Evolutionary conservation across 306 rosid genomes (phyloP).

Genomic region (Cicer bijugum): DNA sequence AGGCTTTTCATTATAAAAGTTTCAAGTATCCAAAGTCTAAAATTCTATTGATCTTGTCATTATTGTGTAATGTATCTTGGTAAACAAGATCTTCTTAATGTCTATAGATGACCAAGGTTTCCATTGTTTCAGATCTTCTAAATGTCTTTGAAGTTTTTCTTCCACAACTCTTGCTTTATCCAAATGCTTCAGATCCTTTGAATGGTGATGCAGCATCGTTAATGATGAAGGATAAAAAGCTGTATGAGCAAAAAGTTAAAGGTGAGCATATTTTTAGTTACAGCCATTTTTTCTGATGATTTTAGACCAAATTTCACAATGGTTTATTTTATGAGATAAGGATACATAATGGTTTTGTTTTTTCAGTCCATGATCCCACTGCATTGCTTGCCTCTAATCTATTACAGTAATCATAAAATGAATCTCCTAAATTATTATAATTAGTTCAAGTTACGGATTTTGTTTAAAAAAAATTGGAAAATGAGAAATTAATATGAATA

Average conservation of each 20-base stretch:
- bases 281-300: not conserved
- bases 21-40: slow-evolving; percentile 22
- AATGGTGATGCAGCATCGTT: slow-evolving; percentile 96
- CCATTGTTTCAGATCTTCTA: slow-evolving; percentile 70
- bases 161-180: slow-evolving; percentile 96
- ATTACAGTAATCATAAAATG: not conserved
- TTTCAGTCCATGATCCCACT: slow-evolving; percentile 19
- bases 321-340: not conserved
- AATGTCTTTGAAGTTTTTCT: slow-evolving; percentile 97
- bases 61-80: not conserved
- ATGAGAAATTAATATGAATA: too few relatives aligned
- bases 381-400: slow-evolving; percentile 18
- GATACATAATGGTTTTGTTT: not conserved
- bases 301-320: not conserved
- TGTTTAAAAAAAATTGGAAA: too few relatives aligned
- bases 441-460: not conserved
- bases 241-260: slow-evolving; percentile 90
- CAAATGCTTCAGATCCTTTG: slow-evolving; percentile 96
- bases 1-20: slow-evolving; percentile 39
- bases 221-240: slow-evolving; percentile 86
- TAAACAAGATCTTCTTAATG: slow-evolving; percentile 3
- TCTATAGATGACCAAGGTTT: slow-evolving; percentile 42
- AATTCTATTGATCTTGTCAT: slow-evolving; percentile 28
- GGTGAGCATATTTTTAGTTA: slow-evolving; percentile 54
- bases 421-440: slow-evolving; percentile 7